Percentiles rank a stretch among this genome's conserved stretches.
phyloP scores from a whole-genome alignment of 306 rosid genomes.

The Cucumis hystrix region DNA sequence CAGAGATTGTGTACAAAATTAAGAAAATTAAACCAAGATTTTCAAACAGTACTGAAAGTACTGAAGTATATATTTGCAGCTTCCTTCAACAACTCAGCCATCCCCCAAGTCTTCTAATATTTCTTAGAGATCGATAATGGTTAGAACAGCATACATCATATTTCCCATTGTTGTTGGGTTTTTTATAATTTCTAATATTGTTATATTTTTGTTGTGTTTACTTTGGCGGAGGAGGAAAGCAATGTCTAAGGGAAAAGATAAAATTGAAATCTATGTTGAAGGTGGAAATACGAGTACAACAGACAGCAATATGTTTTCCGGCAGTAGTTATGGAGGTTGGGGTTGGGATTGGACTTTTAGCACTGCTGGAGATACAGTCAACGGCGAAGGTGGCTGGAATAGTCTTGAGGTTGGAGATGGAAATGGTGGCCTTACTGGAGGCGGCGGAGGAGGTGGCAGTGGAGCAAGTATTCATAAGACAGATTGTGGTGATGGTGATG shows the following conservation, averaged over 20 bases:
- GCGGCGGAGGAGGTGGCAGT: background rate
- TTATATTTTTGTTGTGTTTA: background rate
- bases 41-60: background rate
- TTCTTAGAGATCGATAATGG: background rate
- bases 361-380: background rate
- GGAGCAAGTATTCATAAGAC: background rate
- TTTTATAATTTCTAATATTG: background rate
- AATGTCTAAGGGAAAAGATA: background rate
- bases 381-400: background rate
- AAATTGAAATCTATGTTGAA: background rate
- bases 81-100: background rate
- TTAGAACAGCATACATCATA: background rate
- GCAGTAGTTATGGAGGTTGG: background rate
- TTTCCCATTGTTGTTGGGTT: background rate
- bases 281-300: background rate
- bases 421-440: background rate
- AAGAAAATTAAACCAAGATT: background rate
- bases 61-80: background rate
- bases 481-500: background rate
- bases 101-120: background rate
- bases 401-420: background rate
- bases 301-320: background rate
- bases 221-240: background rate
- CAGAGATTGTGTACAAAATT: background rate
- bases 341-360: background rate